phyloP scores from a whole-genome alignment of 129 eudicot genomes.

The Dittrichia graveolens region DNA sequence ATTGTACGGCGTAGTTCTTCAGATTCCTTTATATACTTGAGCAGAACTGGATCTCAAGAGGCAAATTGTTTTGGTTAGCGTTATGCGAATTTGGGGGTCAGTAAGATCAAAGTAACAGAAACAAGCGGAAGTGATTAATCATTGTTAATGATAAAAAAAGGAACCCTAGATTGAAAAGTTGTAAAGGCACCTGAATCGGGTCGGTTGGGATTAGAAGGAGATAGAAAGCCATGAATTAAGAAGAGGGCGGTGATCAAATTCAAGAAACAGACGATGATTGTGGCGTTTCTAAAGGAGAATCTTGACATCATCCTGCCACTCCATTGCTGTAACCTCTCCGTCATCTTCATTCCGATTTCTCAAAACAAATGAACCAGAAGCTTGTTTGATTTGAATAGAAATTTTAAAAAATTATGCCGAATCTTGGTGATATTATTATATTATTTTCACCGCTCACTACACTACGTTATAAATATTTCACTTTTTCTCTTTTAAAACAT shows the following conservation, averaged over 20 bases:
- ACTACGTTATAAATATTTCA: too few relatives aligned
- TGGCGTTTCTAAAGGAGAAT: constrained; percentile 68
- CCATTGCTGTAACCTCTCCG: constrained; percentile 52
- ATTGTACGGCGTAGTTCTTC: constrained; percentile 76
- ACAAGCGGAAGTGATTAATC: not conserved
- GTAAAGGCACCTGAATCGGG: constrained; percentile 45
- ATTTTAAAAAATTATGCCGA: not conserved
- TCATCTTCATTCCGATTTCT: constrained; percentile 13
- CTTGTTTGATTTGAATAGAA: not conserved
- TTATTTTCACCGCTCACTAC: too few relatives aligned
- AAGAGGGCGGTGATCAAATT: constrained; percentile 65
- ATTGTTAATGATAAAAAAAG: not conserved
- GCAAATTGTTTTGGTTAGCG: not conserved
- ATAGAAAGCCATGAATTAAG: constrained; percentile 56
- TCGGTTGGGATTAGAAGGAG: constrained; percentile 48
- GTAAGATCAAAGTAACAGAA: not conserved
- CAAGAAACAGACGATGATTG: constrained; percentile 62
- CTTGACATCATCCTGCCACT: constrained; percentile 46
- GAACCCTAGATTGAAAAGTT: constrained; percentile 13
- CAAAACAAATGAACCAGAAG: not conserved
- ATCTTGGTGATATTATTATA: too few relatives aligned
- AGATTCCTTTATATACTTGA: constrained; percentile 65
- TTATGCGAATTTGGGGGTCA: not conserved
- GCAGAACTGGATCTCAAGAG: constrained; percentile 44
- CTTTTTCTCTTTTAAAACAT: too few relatives aligned